Evolutionary conservation across 208 protist genomes (phyloP).

Genomic region (Novymonas esmeraldas): DNA sequence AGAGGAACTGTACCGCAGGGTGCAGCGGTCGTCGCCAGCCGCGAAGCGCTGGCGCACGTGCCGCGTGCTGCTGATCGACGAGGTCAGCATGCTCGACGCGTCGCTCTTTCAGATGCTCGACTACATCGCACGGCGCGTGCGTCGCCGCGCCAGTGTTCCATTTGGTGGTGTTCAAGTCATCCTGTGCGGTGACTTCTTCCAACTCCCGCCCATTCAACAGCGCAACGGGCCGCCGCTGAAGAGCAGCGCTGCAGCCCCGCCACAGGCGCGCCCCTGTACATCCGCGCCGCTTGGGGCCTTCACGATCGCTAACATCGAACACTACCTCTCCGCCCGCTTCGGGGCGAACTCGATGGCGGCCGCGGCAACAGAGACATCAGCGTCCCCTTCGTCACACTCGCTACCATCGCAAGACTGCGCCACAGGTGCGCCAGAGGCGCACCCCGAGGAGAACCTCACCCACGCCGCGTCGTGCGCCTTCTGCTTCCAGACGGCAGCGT

Average conservation of each 20-base stretch:
- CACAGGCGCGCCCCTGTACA: too few species aligned
- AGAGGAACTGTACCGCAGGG: constrained; percentile 24
- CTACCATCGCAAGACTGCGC: too few species aligned
- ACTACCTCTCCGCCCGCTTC: neutral
- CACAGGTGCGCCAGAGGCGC: neutral
- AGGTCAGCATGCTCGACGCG: constrained; percentile 87
- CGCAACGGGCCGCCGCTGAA: neutral
- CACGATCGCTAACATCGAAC: neutral
- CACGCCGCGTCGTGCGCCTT: constrained; percentile 27
- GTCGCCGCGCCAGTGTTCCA: constrained; percentile 38
- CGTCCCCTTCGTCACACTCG: too few species aligned
- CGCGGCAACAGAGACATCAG: too few species aligned
- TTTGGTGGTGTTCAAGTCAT: constrained; percentile 94
- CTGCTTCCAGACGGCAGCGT: constrained; percentile 56
- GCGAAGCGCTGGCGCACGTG: constrained; percentile 48
- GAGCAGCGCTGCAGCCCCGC: neutral
- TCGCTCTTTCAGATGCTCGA: constrained; percentile 79
- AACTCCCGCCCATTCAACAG: constrained; percentile 71
- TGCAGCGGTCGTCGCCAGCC: constrained; percentile 18
- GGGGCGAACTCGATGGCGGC: neutral
- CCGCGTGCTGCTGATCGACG: constrained; percentile 86
- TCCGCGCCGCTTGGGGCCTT: too few species aligned
- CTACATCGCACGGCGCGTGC: constrained; percentile 62
- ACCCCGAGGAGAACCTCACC: neutral
- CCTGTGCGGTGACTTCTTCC: constrained; percentile 90